These are phyloP conservation scores for Stachybotrys chartarum DNA, from an alignment of 2,329 filamentous ascomycete species.

Conservation along the genomic window DNA sequence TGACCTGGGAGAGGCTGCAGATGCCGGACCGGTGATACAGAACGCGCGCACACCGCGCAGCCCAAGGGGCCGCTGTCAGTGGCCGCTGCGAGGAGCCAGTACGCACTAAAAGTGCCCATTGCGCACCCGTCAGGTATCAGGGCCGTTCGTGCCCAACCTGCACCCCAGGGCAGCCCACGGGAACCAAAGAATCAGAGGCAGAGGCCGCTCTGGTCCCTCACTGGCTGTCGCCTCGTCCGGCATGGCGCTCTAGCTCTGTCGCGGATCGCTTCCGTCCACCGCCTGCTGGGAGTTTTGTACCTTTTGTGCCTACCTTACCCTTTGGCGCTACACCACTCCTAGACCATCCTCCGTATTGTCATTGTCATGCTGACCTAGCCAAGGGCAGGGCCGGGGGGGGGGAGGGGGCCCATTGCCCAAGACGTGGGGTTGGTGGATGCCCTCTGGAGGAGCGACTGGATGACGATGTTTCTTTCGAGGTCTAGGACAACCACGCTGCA, in stretches of 20 bases:
- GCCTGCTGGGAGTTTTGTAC: neutral
- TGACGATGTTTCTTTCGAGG: neutral
- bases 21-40: neutral
- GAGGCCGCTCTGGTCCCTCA: neutral
- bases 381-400: neutral
- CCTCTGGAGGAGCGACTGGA: neutral
- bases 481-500: neutral
- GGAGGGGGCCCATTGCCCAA: too few species aligned
- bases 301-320: neutral
- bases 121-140: conserved; percentile 4
- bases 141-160: conserved; percentile 11
- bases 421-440: neutral
- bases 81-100: neutral
- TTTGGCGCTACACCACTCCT: neutral
- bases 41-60: neutral
- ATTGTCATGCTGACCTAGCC: neutral
- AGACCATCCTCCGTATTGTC: neutral
- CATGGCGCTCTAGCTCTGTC: neutral
- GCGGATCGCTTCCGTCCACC: conserved; percentile 1
- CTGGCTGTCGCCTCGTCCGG: neutral
- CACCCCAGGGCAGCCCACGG: neutral
- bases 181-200: neutral
- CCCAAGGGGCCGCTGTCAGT: neutral
- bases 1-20: neutral
- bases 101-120: neutral